Evolutionary conservation across 2,329 filamentous ascomycete species (phyloP).

Genomic region (Diaporthe vaccinii): DNA sequence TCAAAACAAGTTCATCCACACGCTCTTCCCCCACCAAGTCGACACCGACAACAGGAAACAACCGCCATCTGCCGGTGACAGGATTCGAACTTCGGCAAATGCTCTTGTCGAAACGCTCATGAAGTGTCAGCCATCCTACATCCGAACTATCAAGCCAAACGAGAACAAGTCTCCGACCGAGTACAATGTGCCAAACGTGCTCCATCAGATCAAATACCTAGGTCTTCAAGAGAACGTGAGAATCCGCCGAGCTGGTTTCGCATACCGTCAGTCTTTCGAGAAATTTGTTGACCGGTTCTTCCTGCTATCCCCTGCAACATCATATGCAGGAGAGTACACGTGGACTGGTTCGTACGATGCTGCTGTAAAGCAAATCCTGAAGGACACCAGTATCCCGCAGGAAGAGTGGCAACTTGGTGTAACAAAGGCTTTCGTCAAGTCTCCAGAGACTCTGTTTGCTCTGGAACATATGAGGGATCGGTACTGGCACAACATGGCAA

Average conservation of each 20-base stretch:
- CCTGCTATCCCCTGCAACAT: slow-evolving; percentile 91
- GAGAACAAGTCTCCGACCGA: slow-evolving; percentile 97
- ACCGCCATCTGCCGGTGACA: slow-evolving; percentile 94
- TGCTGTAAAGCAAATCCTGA: slow-evolving; percentile 91
- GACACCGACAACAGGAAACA: slow-evolving; percentile 96
- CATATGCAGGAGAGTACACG: slow-evolving; percentile 96
- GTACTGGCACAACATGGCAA: slow-evolving; percentile 99
- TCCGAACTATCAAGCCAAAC: slow-evolving; percentile 99
- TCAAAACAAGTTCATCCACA: slow-evolving; percentile 87
- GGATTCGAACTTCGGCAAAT: slow-evolving; percentile 95
- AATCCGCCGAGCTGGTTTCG: slow-evolving; percentile 95
- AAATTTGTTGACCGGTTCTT: slow-evolving; percentile 99
- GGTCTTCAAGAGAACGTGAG: slow-evolving; percentile 99
- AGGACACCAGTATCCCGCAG: slow-evolving; percentile 93
- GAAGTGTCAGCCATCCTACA: slow-evolving; percentile 98
- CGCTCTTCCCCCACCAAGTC: slow-evolving; percentile 90
- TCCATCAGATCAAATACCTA: slow-evolving; percentile 99
- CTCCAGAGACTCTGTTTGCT: slow-evolving; percentile 95
- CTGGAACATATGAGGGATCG: slow-evolving; percentile 97
- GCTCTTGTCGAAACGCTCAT: slow-evolving; percentile 94
- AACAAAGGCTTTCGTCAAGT: slow-evolving; percentile 98
- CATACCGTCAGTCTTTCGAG: slow-evolving; percentile 96
- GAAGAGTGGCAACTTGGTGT: slow-evolving; percentile 99
- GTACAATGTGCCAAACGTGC: slow-evolving; percentile 91
- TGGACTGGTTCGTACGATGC: slow-evolving; percentile 92